phyloP scores from a whole-genome alignment of 306 rosid species.

The Echinosophora koreensis region DNA sequence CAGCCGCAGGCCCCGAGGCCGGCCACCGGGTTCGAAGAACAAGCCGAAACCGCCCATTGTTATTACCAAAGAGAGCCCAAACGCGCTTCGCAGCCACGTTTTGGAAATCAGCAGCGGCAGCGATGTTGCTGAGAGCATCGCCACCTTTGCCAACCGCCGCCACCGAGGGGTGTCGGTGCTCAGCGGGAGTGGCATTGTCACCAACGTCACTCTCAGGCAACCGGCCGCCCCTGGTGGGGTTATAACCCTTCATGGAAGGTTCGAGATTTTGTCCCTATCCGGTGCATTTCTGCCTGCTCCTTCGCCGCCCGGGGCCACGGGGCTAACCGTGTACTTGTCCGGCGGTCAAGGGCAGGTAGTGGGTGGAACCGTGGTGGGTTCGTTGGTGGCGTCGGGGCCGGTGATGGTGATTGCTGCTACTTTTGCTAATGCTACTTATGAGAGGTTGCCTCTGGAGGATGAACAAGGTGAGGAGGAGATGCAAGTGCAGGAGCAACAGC shows the following conservation, averaged over 20 bases:
- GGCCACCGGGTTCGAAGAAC: constrained; percentile 90
- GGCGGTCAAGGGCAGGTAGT: constrained; percentile 95
- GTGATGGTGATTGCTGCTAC: constrained; percentile 89
- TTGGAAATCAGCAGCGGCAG: constrained; percentile 76
- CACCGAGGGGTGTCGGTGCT: constrained; percentile 85
- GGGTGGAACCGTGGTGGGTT: constrained; percentile 80
- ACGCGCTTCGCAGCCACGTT: constrained; percentile 81
- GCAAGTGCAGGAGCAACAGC: constrained; percentile 56
- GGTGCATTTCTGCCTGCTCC: constrained; percentile 86
- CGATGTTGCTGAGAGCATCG: constrained; percentile 76
- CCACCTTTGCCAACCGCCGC: constrained; percentile 69
- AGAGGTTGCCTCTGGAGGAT: constrained; percentile 74
- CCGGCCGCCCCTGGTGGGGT: constrained; percentile 75
- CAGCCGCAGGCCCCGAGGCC: constrained; percentile 77
- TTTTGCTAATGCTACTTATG: constrained; percentile 76
- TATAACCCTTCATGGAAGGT: constrained; percentile 73
- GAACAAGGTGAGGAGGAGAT: constrained; percentile 61
- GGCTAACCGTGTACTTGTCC: constrained; percentile 74
- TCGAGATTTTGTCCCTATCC: constrained; percentile 80
- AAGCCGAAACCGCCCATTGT: constrained; percentile 76
- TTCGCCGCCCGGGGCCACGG: constrained; percentile 72
- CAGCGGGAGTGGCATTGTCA: constrained; percentile 82
- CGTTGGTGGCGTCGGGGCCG: constrained; percentile 81
- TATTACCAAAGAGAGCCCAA: constrained; percentile 78
- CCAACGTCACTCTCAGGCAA: constrained; percentile 79